phyloP scores from a whole-genome alignment of 2,329 filamentous ascomycete species.

The Pleurostoma richardsiae region DNA sequence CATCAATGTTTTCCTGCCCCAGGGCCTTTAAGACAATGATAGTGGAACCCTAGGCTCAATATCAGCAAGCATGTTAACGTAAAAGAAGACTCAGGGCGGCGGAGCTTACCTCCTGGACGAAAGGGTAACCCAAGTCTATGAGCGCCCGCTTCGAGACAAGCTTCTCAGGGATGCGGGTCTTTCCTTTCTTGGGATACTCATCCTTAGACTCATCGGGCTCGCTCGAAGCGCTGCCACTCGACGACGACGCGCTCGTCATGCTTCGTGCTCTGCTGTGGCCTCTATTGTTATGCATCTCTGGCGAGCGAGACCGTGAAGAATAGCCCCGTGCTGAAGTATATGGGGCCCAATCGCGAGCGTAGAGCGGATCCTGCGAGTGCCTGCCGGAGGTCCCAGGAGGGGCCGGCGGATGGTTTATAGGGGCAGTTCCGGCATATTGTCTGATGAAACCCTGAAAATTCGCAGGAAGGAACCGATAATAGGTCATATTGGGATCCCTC shows the following conservation, averaged over 20 bases:
- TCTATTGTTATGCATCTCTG: too few species aligned
- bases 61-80: slow-evolving; percentile 20
- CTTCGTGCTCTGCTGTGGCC: slow-evolving; percentile 19
- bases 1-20: slow-evolving; percentile 85
- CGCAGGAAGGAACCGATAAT: background rate
- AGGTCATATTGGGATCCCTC: background rate
- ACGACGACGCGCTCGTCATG: slow-evolving; percentile 35
- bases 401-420: too few species aligned
- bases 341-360: too few species aligned
- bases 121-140: slow-evolving; percentile 80
- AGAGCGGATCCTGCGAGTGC: too few species aligned
- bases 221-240: slow-evolving; percentile 37
- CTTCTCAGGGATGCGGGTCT: slow-evolving; percentile 78
- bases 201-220: slow-evolving; percentile 35
- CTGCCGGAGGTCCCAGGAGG: too few species aligned
- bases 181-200: slow-evolving; percentile 75
- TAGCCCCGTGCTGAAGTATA: too few species aligned
- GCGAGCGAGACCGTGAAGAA: too few species aligned
- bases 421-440: background rate
- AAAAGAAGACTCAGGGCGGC: background rate
- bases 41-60: slow-evolving; percentile 61
- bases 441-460: background rate
- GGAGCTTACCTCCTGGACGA: slow-evolving; percentile 69
- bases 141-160: slow-evolving; percentile 77
- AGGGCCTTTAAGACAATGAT: slow-evolving; percentile 79